phyloP scores from a whole-genome alignment of 169 alveolate genomes.

The Miamiensis avidus region DNA sequence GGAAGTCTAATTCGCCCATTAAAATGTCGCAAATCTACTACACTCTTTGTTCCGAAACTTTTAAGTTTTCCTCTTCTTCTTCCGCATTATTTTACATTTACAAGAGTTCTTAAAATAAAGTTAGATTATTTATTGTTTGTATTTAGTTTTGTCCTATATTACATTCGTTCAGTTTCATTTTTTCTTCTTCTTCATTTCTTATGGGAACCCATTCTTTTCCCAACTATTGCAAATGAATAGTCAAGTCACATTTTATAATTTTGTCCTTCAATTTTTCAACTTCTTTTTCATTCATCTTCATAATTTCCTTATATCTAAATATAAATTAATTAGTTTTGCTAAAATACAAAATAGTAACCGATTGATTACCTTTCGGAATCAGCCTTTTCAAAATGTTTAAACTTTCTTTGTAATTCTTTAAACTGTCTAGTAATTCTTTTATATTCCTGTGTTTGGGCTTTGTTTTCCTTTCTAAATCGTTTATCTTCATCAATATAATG shows the following conservation, averaged over 20 bases:
- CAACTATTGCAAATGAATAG: slow-evolving; percentile 62
- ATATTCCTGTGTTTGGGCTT: slow-evolving; percentile 60
- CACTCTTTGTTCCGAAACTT: slow-evolving; percentile 50
- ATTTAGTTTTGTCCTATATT: too few relatives aligned
- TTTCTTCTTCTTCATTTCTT: slow-evolving; percentile 46
- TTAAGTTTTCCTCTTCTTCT: slow-evolving; percentile 32
- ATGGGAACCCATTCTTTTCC: slow-evolving; percentile 73
- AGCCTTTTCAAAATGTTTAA: slow-evolving; percentile 66
- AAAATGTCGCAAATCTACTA: slow-evolving; percentile 54
- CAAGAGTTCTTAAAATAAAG: not conserved
- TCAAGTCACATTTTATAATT: slow-evolving; percentile 66
- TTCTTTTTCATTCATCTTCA: slow-evolving; percentile 71
- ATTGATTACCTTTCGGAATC: slow-evolving; percentile 47
- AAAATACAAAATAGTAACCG: too few relatives aligned
- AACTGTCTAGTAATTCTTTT: slow-evolving; percentile 65
- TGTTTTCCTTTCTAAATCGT: slow-evolving; percentile 54
- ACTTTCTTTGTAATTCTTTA: slow-evolving; percentile 65
- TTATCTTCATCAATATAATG: slow-evolving; percentile 35
- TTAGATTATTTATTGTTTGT: not conserved
- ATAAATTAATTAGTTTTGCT: not conserved
- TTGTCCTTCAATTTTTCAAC: slow-evolving; percentile 58
- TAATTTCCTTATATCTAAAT: slow-evolving; percentile 61
- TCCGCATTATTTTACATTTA: not conserved
- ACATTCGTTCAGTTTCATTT: slow-evolving; percentile 31
- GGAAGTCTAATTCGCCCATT: slow-evolving; percentile 60